A percentile compares a stretch with the other conserved stretches of the same genome.
These are phyloP conservation scores for Cupressus sempervirens DNA, from an alignment of 75 land plant species.

Conservation along the genomic window DNA sequence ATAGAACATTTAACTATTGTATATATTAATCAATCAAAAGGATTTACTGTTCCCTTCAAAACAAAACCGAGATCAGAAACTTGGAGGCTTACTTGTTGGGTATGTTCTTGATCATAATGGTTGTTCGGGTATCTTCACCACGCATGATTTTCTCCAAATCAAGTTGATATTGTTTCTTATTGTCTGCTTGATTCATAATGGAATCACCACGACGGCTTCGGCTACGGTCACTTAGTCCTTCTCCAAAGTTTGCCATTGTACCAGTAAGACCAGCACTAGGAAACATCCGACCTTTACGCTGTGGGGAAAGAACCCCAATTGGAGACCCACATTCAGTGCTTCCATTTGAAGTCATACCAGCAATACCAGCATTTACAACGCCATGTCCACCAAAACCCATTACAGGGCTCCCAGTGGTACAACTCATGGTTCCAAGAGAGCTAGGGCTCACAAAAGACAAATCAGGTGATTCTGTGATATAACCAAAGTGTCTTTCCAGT, in stretches of 20 bases:
- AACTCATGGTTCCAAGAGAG: conserved; percentile 39
- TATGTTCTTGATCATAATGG: conserved; percentile 53
- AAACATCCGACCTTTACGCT: conserved; percentile 46
- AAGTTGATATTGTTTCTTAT: conserved; percentile 53
- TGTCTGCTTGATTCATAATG: conserved; percentile 24
- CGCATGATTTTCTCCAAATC: conserved; percentile 44
- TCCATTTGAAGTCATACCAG: conserved; percentile 34
- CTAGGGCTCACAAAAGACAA: conserved; percentile 45
- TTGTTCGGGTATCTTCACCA: conserved; percentile 53
- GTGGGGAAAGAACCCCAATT: conserved; percentile 57
- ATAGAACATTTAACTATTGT: not conserved
- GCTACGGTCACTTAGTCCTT: conserved; percentile 52
- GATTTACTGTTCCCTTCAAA: not conserved
- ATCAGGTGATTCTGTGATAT: conserved; percentile 64
- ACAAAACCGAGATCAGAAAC: not conserved
- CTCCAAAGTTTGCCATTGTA: conserved; percentile 20
- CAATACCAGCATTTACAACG: conserved; percentile 33
- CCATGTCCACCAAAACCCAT: conserved; percentile 50
- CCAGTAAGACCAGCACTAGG: conserved; percentile 45
- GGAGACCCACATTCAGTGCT: conserved; percentile 55
- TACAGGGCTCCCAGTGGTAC: conserved; percentile 34
- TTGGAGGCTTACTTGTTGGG: conserved; percentile 42
- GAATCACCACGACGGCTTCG: conserved; percentile 44
- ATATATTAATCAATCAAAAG: not conserved
- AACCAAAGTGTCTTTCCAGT: conserved; percentile 53